Evolutionary conservation across 768 basidiomycete genomes (phyloP).

Genomic region (Clitopilus hobsonii): DNA sequence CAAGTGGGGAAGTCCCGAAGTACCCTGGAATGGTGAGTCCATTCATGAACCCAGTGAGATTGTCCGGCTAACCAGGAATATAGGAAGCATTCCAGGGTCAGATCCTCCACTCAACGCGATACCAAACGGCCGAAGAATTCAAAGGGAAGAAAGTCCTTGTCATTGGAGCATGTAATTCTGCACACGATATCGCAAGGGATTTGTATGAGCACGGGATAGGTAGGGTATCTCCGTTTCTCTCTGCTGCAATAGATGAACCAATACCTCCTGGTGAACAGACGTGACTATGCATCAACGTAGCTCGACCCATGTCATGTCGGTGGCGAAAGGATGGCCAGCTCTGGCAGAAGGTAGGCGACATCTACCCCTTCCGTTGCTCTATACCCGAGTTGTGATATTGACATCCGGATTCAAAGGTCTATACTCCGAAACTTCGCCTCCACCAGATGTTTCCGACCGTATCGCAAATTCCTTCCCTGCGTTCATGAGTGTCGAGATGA

Average conservation of each 20-base stretch:
- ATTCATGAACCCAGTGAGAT: neutral
- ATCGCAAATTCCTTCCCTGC: conserved; percentile 45
- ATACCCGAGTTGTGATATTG: neutral
- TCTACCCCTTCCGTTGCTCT: neutral
- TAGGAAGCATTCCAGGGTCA: conserved; percentile 46
- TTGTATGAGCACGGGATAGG: conserved; percentile 40
- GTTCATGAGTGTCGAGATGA: conserved; percentile 20
- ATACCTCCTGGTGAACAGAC: conserved; percentile 25
- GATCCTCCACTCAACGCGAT: conserved; percentile 45
- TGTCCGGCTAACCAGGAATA: neutral
- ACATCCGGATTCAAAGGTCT: conserved; percentile 16
- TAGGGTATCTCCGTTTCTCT: conserved; percentile 7
- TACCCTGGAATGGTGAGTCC: conserved; percentile 39
- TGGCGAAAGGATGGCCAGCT: conserved; percentile 13
- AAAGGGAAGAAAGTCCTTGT: conserved; percentile 58
- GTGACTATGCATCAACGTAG: conserved; percentile 58
- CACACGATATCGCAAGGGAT: conserved; percentile 41
- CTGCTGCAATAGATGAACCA: too few relatives aligned
- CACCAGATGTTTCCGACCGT: conserved; percentile 45
- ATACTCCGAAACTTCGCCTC: conserved; percentile 45
- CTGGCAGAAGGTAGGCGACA: conserved; percentile 20
- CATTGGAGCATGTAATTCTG: conserved; percentile 56
- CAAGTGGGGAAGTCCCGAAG: conserved; percentile 38
- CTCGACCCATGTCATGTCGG: conserved; percentile 24
- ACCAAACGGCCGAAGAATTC: conserved; percentile 40